These are phyloP conservation scores for Taiozyma sp. DNA, from an alignment of 1,139 yeast species.

Conservation along the genomic window DNA sequence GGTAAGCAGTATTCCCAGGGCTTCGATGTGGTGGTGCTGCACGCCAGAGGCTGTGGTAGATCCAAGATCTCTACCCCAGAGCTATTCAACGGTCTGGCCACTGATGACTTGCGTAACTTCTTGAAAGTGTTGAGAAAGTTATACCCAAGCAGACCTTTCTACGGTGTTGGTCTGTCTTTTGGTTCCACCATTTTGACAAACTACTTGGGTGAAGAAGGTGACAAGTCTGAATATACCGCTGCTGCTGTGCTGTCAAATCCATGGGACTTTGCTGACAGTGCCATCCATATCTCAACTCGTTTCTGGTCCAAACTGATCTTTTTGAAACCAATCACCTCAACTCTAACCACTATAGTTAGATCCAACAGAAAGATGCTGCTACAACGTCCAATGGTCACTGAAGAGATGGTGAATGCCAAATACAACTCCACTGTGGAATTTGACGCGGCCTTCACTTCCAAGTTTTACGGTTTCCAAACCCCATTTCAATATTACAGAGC, in stretches of 20 bases:
- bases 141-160: slow-evolving; percentile 72
- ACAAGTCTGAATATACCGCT: slow-evolving; percentile 49
- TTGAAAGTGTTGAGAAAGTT: slow-evolving; percentile 44
- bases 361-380: slow-evolving; percentile 54
- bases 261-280: slow-evolving; percentile 73
- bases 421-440: slow-evolving; percentile 46
- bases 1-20: slow-evolving; percentile 26
- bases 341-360: slow-evolving; percentile 56
- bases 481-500: slow-evolving; percentile 70
- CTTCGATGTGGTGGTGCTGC: slow-evolving; percentile 71
- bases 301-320: slow-evolving; percentile 61
- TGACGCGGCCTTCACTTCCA: slow-evolving; percentile 71
- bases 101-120: slow-evolving; percentile 66
- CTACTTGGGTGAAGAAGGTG: slow-evolving; percentile 71
- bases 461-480: slow-evolving; percentile 63
- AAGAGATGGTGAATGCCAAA: slow-evolving; percentile 33
- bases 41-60: slow-evolving; percentile 85
- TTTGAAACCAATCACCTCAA: slow-evolving; percentile 60
- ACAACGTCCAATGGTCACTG: slow-evolving; percentile 29
- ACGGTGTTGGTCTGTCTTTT: slow-evolving; percentile 77
- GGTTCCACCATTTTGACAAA: slow-evolving; percentile 83
- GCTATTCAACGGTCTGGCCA: slow-evolving; percentile 71
- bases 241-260: slow-evolving; percentile 73
- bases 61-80: slow-evolving; percentile 72
- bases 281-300: slow-evolving; percentile 44